Base-by-base conservation (phyloP, 768 basidiomycete genomes). In the Leccinum longicurvipes region DNA sequence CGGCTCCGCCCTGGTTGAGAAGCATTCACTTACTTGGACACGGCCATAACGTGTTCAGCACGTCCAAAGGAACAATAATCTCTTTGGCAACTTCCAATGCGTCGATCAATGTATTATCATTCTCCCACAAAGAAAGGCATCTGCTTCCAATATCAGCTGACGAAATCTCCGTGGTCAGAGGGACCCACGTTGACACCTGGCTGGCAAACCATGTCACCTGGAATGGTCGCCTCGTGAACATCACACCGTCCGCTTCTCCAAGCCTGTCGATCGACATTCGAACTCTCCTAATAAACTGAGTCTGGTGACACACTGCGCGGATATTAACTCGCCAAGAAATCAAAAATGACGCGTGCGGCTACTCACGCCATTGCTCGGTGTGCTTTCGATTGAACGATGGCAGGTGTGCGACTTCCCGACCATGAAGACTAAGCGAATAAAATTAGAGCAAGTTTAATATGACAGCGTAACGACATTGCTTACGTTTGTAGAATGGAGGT, bases 341-440 rank as follows among this genome's bases (percentile, higher is more conserved):
- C 47, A 29, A 41, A 55, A 39, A 11, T 27, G 21, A 36, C 29
- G 15, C 34, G 15, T 7, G 6, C 11, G 51, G 25, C 39, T 19
- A 83, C 88, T 68, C 71, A 91, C 89, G 75, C 89, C 89, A 91
- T 63, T 91, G 86, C 60, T 87, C 83, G 0, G 85, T 84, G 56
- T 89, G 86, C 62, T 82, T 82, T 6, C 83, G 82, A 56, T 82
- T 87, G 74, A 88, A 86, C 31, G 82, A 75, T 23, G 82, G 83
- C 23, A 76, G 67, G 41, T 69, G 66, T 25, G 76, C 75, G 45
- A 69, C 73, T 48, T 79, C 78, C 42, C 80, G 72, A 24, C 81
- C 80, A 61, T 83, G 82, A 59, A 86, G 66, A 52, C 82, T 80
- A 53, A 21, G 27, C 39, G 8, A 70, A 66, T 70, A 73, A 60